A percentile compares a stretch with the other conserved stretches of the same genome.
Conservation (phyloP, 2,329 filamentous ascomycete genomes). For the Corniculantispora saksenae region DNA sequence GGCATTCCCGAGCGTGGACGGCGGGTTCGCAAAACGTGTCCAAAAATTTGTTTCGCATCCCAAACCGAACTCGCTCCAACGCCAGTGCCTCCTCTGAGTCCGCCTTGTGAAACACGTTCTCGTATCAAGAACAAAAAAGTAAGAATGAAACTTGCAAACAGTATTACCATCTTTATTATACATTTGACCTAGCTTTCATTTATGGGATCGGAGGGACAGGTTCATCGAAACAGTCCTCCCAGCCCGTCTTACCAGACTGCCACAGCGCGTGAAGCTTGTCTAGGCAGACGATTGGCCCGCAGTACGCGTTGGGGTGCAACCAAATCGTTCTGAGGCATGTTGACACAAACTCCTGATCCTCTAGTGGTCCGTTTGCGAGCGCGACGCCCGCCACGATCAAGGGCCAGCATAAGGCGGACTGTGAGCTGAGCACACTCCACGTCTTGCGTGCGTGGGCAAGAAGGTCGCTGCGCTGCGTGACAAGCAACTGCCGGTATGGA, state of each 20-base stretch:
- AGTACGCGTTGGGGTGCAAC: neutral
- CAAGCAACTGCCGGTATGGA: neutral
- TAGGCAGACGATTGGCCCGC: neutral
- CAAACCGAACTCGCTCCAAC: neutral
- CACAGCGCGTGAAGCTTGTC: neutral
- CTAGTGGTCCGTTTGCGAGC: neutral
- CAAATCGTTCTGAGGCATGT: neutral
- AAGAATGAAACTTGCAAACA: too few relatives aligned
- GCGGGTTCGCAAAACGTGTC: neutral
- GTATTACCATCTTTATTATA: too few relatives aligned
- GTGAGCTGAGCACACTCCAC: neutral
- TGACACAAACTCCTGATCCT: neutral
- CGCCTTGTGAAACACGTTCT: neutral
- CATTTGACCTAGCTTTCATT: neutral
- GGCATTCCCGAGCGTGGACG: neutral
- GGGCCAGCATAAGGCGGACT: conserved; percentile 1
- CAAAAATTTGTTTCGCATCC: conserved; percentile 9
- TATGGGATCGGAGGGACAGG: neutral
- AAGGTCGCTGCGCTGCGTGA: neutral
- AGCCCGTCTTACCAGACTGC: neutral
- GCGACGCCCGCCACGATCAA: neutral
- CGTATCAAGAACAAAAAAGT: neutral
- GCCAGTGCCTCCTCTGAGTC: neutral
- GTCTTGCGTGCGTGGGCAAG: neutral
- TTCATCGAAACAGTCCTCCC: conserved; percentile 7